Evolutionary conservation across 2,329 filamentous ascomycete genomes (phyloP), one percentile per base, ranked within the genome.

Genomic region (Fusarium sublunatum): DNA sequence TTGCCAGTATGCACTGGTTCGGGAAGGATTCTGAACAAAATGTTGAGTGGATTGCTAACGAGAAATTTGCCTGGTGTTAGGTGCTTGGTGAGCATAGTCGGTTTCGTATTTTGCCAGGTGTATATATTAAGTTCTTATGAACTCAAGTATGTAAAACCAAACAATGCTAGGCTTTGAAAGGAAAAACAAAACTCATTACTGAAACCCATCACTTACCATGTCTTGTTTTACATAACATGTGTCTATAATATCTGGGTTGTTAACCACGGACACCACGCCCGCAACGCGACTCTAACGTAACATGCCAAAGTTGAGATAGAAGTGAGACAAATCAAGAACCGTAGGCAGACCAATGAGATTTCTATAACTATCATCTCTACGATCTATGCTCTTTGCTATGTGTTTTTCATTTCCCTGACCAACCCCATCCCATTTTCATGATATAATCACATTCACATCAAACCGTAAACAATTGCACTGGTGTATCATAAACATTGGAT

Each of bases 1-100:
- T 94, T 58, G 80, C 89, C 1, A 90, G 88, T 68, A 72, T 93
- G 74, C 86, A 84, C 76, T 93, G 89, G 90, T 89, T 90, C 69
- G 88, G 86, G 3, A 75, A 80, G 2, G 84, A 81, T 5, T 70
- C 77, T 2, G 78, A 74, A 1, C 78, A 81, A 6, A 79, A 84
- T 24, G 76, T 92, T 6, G 86, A 91, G 45, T 94, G 91, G 91
- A 76, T 92, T 46, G 85, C 82, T 11, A 92, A 91, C 70, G 90
- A 93, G 76, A 93, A 92, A 77, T 93, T 86, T 76, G 89, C 82
- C 1, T 94, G 91, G 91, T 92, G 88, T 73, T 93, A 79, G 64
- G 12, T 6, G 24, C 12, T 46, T 5, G 31, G 19, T 19, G n/a
- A 19, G 19, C 19, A 19, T 19, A 19, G 19, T 19, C 19, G 2